Percentiles rank a stretch among this genome's conserved stretches.
Evolutionary conservation across 345 rosid species (phyloP).

Genomic region (Barbarea vulgaris): DNA sequence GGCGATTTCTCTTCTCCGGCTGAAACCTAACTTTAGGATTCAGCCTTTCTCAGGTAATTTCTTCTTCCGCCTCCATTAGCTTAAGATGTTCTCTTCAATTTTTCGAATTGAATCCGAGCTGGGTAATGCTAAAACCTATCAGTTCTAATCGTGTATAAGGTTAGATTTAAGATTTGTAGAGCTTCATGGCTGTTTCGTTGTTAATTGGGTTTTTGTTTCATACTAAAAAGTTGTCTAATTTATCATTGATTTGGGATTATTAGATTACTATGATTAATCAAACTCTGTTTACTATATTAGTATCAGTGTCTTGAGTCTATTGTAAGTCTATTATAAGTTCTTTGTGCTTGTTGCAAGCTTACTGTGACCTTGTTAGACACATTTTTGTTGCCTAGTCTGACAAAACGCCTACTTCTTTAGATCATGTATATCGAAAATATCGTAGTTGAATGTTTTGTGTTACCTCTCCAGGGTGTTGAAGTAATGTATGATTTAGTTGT

Average conservation of each 20-base stretch:
- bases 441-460: not conserved
- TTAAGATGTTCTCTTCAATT: not conserved
- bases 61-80: not conserved
- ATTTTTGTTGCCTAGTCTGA: not conserved
- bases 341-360: not conserved
- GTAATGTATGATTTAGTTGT: not conserved
- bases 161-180: not conserved
- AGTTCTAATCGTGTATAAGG: not conserved
- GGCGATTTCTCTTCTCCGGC: not conserved
- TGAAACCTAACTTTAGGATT: constrained; percentile 13
- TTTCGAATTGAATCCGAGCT: not conserved
- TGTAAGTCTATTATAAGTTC: not conserved
- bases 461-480: not conserved
- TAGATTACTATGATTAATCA: not conserved
- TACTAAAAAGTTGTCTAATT: not conserved
- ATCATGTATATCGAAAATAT: not conserved
- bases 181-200: not conserved
- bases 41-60: constrained; percentile 1
- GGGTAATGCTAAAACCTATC: not conserved
- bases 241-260: not conserved
- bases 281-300: not conserved
- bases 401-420: not conserved
- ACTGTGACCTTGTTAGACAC: not conserved
- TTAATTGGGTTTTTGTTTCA: not conserved
- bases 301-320: not conserved